Conservation (phyloP, 768 basidiomycete genomes). For the Suillus paluster region DNA sequence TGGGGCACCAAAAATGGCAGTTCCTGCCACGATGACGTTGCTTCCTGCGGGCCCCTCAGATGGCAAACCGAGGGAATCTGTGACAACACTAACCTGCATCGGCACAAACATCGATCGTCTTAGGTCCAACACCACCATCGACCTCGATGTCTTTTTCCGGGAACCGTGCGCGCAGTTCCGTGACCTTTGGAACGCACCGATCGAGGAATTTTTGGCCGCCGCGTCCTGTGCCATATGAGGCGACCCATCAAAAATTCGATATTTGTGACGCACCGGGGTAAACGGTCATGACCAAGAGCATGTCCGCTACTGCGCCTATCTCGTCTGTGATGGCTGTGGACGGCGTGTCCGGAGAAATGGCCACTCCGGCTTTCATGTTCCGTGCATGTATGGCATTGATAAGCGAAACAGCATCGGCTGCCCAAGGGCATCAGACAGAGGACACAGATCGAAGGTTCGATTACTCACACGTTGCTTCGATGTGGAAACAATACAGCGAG, state of each 20-base stretch:
- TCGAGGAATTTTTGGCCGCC: conserved; percentile 98
- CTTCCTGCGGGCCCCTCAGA: conserved; percentile 60
- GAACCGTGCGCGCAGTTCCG: conserved; percentile 87
- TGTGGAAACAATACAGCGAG: conserved; percentile 93
- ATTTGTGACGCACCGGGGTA: conserved; percentile 70
- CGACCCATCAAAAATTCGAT: neutral
- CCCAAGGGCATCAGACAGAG: conserved; percentile 18
- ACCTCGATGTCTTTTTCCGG: conserved; percentile 97
- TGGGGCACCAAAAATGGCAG: conserved; percentile 87
- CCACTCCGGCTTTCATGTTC: conserved; percentile 93
- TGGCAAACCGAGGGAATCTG: neutral
- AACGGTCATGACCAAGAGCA: conserved; percentile 99
- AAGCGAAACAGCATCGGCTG: conserved; percentile 75
- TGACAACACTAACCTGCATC: conserved; percentile 66
- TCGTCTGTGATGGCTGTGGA: conserved; percentile 86
- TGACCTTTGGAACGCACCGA: conserved; percentile 90
- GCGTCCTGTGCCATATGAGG: conserved; percentile 52
- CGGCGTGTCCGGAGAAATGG: conserved; percentile 95
- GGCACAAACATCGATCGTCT: conserved; percentile 86
- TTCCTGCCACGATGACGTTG: conserved; percentile 98
- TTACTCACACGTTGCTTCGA: conserved; percentile 85
- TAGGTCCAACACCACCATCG: conserved; percentile 95
- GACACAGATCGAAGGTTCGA: neutral
- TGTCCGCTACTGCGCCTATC: conserved; percentile 83
- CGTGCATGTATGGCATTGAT: conserved; percentile 81